Conservation (phyloP, 78 protist genomes). For the Dictyostelium capitatum region DNA sequence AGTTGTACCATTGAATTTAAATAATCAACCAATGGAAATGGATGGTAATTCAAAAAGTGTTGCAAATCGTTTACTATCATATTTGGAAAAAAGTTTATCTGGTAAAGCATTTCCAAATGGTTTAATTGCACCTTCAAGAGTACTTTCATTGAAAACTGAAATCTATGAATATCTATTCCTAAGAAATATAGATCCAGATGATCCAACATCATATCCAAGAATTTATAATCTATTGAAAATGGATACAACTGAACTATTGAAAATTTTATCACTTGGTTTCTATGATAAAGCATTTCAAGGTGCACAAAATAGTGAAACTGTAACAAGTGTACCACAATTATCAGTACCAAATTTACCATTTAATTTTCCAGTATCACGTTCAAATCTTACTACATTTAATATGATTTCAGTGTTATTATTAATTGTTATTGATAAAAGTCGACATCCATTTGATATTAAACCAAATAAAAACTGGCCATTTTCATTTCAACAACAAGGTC, state of each 20-base stretch:
- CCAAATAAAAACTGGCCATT: conserved; percentile 59
- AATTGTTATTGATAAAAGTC: conserved; percentile 56
- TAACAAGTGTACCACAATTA: not conserved
- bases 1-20: conserved; percentile 31
- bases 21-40: not conserved
- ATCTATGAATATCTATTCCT: conserved; percentile 49
- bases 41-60: conserved; percentile 19
- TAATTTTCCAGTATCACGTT: conserved; percentile 35
- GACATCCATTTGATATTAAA: conserved; percentile 31
- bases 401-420: conserved; percentile 65
- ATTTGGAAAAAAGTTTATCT: conserved; percentile 30
- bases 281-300: conserved; percentile 23
- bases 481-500: conserved; percentile 64
- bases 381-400: conserved; percentile 26
- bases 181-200: conserved; percentile 64
- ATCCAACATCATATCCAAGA: conserved; percentile 78
- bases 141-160: conserved; percentile 39
- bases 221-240: conserved; percentile 47
- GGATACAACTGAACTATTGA: conserved; percentile 44
- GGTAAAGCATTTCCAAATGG: conserved; percentile 86
- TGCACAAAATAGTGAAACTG: not conserved
- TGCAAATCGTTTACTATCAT: conserved; percentile 65
- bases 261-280: conserved; percentile 51
- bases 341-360: conserved; percentile 61
- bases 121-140: not conserved